Conservation (phyloP, 106 monocot genomes). For the Dioscorea alata region DNA sequence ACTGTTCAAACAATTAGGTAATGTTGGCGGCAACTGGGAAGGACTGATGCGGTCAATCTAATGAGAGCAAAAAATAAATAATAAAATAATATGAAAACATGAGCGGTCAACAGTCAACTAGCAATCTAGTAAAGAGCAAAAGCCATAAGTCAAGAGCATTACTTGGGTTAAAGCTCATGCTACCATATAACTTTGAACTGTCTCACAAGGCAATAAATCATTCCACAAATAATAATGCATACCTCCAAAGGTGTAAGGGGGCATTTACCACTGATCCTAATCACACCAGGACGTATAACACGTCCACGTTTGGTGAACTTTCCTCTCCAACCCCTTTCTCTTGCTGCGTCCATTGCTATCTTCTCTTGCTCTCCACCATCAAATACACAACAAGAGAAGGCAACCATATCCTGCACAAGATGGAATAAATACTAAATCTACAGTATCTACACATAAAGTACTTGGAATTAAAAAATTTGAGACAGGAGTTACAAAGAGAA, state of each 20-base stretch:
- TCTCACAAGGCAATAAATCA: no score
- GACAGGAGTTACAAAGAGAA: background rate
- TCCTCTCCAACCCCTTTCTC: constrained; percentile 98
- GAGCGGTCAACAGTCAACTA: no score
- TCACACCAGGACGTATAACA: constrained; percentile 80
- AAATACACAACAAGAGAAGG: constrained; percentile 96
- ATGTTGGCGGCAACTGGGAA: no score
- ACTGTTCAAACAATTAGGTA: no score
- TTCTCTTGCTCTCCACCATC: constrained; percentile 94
- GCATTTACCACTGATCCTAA: constrained; percentile 97
- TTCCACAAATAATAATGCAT: constrained; percentile 4
- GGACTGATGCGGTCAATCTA: no score
- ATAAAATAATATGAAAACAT: background rate
- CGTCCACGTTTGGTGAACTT: constrained; percentile 96
- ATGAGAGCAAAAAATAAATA: no score
- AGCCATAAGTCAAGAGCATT: no score
- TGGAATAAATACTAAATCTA: background rate
- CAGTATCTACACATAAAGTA: background rate
- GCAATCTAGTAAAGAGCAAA: no score
- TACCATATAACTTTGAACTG: no score
- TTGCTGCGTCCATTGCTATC: constrained; percentile 75
- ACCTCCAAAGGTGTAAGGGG: constrained; percentile 99
- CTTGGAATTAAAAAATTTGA: background rate
- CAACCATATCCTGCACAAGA: constrained; percentile 92
- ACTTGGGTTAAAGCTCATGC: no score